Evolutionary conservation across 345 rosid species (phyloP).

Genomic region (Eucalyptus sp.): DNA sequence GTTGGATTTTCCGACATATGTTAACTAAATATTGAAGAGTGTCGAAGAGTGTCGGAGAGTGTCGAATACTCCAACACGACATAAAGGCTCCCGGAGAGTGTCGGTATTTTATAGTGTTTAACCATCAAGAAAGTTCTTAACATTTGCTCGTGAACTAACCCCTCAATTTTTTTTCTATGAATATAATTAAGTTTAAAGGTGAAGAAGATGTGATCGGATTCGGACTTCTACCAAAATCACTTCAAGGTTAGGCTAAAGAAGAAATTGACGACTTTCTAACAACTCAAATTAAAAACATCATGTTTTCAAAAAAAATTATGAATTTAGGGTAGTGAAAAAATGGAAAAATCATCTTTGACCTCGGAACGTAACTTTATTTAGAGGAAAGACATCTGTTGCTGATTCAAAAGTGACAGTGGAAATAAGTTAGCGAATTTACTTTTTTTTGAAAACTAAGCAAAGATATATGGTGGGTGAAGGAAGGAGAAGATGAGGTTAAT

Average conservation of each 20-base stretch:
- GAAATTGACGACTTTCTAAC: neutral
- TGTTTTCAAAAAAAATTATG: neutral
- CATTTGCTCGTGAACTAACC: neutral
- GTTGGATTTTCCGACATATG: no score
- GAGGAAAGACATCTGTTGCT: neutral
- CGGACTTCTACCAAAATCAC: neutral
- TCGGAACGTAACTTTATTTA: neutral
- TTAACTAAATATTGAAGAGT: no score
- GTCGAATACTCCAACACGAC: no score
- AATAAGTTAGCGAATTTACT: neutral
- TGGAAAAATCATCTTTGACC: neutral
- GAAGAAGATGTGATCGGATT: neutral
- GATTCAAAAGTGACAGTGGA: neutral
- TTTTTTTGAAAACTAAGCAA: neutral
- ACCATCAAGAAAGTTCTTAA: neutral
- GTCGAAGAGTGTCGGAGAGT: no score
- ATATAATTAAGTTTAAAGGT: neutral
- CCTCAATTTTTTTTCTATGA: neutral
- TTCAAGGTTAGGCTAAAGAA: neutral
- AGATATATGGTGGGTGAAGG: neutral
- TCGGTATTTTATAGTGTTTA: no score
- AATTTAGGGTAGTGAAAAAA: neutral
- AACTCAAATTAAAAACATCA: neutral
- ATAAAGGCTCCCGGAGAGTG: no score
- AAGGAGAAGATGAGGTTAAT: neutral